phyloP scores from a whole-genome alignment of 805 yeast species.

The Starmerella floris region DNA sequence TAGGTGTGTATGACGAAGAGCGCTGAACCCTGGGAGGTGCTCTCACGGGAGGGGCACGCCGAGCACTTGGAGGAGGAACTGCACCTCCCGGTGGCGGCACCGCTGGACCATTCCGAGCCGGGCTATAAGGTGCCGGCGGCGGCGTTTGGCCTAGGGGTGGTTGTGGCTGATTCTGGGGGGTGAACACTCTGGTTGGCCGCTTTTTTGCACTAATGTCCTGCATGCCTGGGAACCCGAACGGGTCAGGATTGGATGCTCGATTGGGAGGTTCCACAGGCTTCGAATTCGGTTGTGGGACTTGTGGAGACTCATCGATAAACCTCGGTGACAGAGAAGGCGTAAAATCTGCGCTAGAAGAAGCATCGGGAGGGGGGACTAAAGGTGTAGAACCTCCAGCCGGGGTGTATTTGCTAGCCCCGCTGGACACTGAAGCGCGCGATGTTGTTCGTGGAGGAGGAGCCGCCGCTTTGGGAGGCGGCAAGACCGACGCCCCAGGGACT shows the following conservation, averaged over 20 bases:
- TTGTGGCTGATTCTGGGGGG: constrained; percentile 2
- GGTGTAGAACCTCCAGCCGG: too few relatives aligned
- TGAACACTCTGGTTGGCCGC: neutral
- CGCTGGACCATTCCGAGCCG: neutral
- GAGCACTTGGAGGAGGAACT: neutral
- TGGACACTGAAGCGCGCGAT: neutral
- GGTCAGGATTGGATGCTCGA: constrained; percentile 15
- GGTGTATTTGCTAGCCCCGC: too few relatives aligned
- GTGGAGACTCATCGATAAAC: too few relatives aligned
- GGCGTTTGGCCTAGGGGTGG: too few relatives aligned
- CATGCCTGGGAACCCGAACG: constrained; percentile 20
- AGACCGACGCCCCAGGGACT: neutral
- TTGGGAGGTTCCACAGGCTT: neutral
- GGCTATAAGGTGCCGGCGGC: neutral
- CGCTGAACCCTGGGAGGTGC: too few relatives aligned
- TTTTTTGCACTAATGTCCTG: neutral
- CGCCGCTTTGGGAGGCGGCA: neutral
- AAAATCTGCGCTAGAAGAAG: too few relatives aligned
- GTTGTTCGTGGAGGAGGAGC: constrained; percentile 2
- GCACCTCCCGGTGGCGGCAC: neutral
- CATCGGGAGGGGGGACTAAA: too few relatives aligned
- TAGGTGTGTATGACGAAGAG: too few relatives aligned
- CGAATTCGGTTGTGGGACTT: neutral
- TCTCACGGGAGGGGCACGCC: neutral
- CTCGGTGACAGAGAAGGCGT: too few relatives aligned